Conservation (phyloP, 768 basidiomycete species). For the Baorangia bicolor region DNA sequence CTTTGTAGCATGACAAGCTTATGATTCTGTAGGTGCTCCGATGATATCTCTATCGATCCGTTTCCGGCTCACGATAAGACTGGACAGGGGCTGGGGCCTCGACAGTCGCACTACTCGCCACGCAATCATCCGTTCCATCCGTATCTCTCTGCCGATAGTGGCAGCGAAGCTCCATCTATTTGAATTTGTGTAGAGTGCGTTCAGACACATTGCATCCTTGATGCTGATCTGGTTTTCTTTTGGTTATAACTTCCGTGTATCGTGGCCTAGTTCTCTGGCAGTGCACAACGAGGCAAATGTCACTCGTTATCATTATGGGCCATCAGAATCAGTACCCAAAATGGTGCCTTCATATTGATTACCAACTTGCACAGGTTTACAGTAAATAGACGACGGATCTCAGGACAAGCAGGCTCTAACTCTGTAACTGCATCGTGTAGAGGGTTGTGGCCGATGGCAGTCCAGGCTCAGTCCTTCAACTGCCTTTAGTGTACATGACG, state of each 20-base stretch:
- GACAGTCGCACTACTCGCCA: neutral
- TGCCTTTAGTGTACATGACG: conserved; percentile 53
- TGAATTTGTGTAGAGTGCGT: conserved; percentile 20
- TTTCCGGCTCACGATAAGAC: conserved; percentile 19
- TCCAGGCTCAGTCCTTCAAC: conserved; percentile 20
- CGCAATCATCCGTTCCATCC: conserved; percentile 11
- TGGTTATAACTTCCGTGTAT: conserved; percentile 12
- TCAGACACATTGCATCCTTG: conserved; percentile 28
- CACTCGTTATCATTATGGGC: conserved; percentile 19
- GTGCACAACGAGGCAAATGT: conserved; percentile 28
- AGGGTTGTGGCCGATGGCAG: conserved; percentile 10
- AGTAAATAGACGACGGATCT: conserved; percentile 25
- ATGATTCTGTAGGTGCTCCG: conserved; percentile 1
- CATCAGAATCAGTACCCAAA: conserved; percentile 4
- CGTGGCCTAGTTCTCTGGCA: conserved; percentile 17
- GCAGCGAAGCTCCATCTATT: conserved; percentile 27
- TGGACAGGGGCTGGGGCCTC: neutral
- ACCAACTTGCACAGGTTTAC: conserved; percentile 20
- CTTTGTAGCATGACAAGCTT: neutral
- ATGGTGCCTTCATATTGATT: conserved; percentile 25
- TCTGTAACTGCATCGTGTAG: conserved; percentile 21
- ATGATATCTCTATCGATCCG: conserved; percentile 12
- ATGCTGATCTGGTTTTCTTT: conserved; percentile 20
- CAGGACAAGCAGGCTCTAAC: conserved; percentile 20
- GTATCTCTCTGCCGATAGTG: conserved; percentile 20